A percentile compares a stretch with the other conserved stretches of the same genome.
Conservation (phyloP, 306 rosid genomes). For the Gastrolobium bilobum region DNA sequence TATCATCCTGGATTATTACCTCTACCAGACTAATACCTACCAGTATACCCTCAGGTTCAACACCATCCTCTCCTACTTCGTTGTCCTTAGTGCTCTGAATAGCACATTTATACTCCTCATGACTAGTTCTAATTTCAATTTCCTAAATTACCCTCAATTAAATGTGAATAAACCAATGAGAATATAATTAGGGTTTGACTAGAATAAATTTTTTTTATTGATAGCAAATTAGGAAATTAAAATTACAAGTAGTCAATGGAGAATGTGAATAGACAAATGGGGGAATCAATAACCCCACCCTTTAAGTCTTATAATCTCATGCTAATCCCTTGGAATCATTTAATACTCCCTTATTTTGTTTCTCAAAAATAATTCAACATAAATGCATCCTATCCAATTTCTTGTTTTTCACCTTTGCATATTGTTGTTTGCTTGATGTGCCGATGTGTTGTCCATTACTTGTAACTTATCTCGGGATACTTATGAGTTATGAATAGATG, state of each 20-base stretch:
- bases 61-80: too few relatives aligned
- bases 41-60: too few relatives aligned
- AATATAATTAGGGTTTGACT: not conserved
- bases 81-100: too few relatives aligned
- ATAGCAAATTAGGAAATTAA: not conserved
- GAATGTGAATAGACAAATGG: not conserved
- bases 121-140: too few relatives aligned
- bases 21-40: too few relatives aligned
- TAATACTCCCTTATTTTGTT: constrained; percentile 2
- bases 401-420: not conserved
- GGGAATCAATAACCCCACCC: not conserved
- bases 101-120: too few relatives aligned
- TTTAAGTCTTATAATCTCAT: constrained; percentile 5
- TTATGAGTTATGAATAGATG: not conserved
- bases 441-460: not conserved
- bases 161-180: not conserved
- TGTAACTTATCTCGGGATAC: not conserved
- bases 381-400: not conserved
- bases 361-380: not conserved
- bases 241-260: not conserved
- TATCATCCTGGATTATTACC: too few relatives aligned
- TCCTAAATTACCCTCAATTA: not conserved
- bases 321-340: not conserved
- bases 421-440: not conserved
- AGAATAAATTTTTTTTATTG: not conserved